Evolutionary conservation across 2,329 filamentous ascomycete species (phyloP).

Genomic region (Lecanoromycetidae sp.): DNA sequence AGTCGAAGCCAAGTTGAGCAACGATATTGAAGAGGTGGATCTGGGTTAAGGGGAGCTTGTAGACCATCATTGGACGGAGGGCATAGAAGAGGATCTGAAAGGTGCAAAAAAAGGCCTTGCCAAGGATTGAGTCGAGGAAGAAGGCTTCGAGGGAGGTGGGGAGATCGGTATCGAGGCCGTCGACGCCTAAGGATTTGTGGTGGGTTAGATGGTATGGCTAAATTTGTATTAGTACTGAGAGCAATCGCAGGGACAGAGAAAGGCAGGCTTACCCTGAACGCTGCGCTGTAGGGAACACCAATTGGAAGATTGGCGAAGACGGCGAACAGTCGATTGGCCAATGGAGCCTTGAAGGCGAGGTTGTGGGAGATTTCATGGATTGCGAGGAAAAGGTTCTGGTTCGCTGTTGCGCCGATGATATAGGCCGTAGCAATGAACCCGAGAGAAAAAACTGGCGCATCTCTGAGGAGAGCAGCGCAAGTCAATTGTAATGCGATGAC

Average conservation of each 20-base stretch:
- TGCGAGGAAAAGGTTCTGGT: conserved; percentile 96
- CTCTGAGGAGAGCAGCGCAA: conserved; percentile 63
- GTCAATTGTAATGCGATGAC: conserved; percentile 74
- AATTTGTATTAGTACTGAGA: background rate
- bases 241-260: background rate
- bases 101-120: conserved; percentile 97
- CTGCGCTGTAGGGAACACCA: conserved; percentile 88
- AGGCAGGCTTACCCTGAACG: conserved; percentile 58
- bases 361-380: conserved; percentile 99
- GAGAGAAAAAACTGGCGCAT: conserved; percentile 70
- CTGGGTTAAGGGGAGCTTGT: conserved; percentile 73
- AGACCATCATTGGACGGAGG: conserved; percentile 86
- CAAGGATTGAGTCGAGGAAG: conserved; percentile 81
- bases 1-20: conserved; percentile 68
- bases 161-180: conserved; percentile 90
- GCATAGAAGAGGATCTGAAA: conserved; percentile 99
- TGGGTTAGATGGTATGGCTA: conserved; percentile 95
- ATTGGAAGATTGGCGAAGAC: conserved; percentile 94
- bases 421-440: conserved; percentile 81
- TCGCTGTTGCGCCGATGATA: conserved; percentile 82
- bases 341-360: conserved; percentile 71
- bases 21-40: conserved; percentile 74
- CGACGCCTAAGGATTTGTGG: conserved; percentile 95
- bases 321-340: conserved; percentile 73
- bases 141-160: conserved; percentile 83